These are phyloP conservation scores for Penicillium sp. DNA, from an alignment of 2,329 filamentous ascomycete species.

Conservation along the genomic window DNA sequence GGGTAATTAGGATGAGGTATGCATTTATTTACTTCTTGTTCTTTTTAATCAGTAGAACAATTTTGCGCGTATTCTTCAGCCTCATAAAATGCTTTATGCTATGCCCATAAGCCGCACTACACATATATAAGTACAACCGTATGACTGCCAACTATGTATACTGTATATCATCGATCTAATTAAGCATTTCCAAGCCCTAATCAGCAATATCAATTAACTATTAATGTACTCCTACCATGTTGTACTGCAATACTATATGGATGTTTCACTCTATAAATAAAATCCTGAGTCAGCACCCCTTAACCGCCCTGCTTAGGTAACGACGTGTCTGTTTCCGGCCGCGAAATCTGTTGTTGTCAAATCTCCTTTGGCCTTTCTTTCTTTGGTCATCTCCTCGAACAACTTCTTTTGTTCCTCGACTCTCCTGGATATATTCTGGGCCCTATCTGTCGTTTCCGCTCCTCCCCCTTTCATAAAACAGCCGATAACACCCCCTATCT, in stretches of 20 bases:
- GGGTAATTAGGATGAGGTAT: not conserved
- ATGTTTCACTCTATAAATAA: not conserved
- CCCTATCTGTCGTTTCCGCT: slow-evolving; percentile 2
- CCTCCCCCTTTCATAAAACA: not conserved
- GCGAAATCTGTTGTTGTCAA: slow-evolving; percentile 13
- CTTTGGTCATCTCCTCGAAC: slow-evolving; percentile 1
- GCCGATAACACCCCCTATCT: slow-evolving; percentile 4
- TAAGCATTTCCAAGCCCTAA: not conserved
- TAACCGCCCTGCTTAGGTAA: slow-evolving; percentile 5
- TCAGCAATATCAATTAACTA: not conserved
- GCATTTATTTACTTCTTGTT: not conserved
- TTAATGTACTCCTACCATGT: not conserved
- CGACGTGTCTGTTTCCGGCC: slow-evolving; percentile 4
- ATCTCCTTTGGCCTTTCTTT: slow-evolving; percentile 1
- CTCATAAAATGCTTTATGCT: not conserved
- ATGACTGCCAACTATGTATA: not conserved
- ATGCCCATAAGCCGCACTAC: not conserved
- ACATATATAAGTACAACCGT: not conserved
- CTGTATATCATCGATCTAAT: not conserved
- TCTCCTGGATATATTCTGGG: not conserved
- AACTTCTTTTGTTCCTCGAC: slow-evolving; percentile 1
- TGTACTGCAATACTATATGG: not conserved
- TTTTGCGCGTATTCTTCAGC: not conserved
- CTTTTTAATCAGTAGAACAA: not conserved
- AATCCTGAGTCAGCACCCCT: slow-evolving; percentile 12